A percentile compares a stretch with the other conserved stretches of the same genome.
These are phyloP conservation scores for Calonectria pauciramosa DNA, from an alignment of 2,329 filamentous ascomycete genomes.

Conservation along the genomic window DNA sequence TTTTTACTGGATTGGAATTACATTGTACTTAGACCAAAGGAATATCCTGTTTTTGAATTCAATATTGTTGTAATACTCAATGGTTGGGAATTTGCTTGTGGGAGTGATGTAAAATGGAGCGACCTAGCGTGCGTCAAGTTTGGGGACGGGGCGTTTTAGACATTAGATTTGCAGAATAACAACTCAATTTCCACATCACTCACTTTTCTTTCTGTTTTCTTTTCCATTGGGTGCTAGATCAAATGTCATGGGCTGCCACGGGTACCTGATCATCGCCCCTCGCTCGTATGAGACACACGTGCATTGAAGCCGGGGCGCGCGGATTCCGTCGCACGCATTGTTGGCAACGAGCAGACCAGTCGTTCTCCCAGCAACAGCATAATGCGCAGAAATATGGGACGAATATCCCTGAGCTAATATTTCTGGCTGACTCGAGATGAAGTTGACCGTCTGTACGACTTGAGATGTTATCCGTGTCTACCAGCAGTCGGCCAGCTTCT, in stretches of 20 bases:
- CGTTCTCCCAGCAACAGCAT: neutral
- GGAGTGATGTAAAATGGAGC: neutral
- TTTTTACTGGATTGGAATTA: neutral
- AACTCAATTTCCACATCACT: neutral
- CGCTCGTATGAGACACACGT: neutral
- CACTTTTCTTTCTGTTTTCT: neutral
- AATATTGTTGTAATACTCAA: neutral
- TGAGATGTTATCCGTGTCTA: neutral
- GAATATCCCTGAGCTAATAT: neutral
- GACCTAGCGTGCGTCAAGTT: neutral
- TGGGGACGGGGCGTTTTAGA: neutral
- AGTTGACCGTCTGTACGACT: no score
- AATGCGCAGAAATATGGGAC: no score
- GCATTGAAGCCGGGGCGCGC: neutral
- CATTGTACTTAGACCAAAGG: neutral
- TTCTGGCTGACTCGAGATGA: no score
- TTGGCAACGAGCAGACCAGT: no score
- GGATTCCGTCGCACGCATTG: neutral
- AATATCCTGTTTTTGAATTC: neutral
- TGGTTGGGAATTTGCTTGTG: neutral
- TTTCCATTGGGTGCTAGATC: neutral
- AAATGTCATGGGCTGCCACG: neutral
- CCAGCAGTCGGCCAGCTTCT: neutral
- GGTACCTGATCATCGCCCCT: neutral
- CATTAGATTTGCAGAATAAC: neutral